Percentiles rank a stretch among this genome's conserved stretches.
Conservation (phyloP, 2,329 filamentous ascomycete species). For the Eutypella sp. region DNA sequence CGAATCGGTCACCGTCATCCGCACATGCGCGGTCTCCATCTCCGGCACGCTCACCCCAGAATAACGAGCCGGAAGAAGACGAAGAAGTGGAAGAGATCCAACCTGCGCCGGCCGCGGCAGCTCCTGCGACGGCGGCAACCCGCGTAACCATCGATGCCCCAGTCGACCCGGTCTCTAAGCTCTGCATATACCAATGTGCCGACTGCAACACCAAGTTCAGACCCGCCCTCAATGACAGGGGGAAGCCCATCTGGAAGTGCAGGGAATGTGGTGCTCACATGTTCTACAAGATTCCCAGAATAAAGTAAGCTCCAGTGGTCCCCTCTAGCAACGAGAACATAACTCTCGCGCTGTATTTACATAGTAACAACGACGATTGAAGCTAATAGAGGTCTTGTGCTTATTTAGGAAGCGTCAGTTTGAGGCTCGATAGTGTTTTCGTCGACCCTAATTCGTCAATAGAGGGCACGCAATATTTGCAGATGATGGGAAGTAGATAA, state of each 20-base stretch:
- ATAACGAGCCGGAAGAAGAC: no score
- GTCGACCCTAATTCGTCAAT: no score
- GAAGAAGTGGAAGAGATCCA: no score
- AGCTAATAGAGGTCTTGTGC: background rate
- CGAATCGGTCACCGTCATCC: no score
- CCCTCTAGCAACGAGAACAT: no score
- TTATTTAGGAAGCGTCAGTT: background rate
- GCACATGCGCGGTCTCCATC: no score
- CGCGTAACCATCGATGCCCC: background rate
- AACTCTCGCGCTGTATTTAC: no score
- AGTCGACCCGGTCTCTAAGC: background rate
- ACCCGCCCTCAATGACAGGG: background rate
- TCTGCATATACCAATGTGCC: background rate
- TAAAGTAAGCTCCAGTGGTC: background rate
- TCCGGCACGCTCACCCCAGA: no score
- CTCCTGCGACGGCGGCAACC: background rate
- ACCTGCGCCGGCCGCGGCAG: background rate
- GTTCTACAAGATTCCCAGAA: background rate
- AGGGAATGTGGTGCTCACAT: background rate
- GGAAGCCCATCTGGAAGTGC: background rate
- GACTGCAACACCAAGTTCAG: background rate
- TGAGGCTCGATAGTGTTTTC: background rate
- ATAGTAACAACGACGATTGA: no score
- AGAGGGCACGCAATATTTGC: background rate
- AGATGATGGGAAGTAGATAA: no score